A percentile compares a stretch with the other conserved stretches of the same genome.
phyloP scores from a whole-genome alignment of 768 basidiomycete genomes.

The Suillus alpinus region DNA sequence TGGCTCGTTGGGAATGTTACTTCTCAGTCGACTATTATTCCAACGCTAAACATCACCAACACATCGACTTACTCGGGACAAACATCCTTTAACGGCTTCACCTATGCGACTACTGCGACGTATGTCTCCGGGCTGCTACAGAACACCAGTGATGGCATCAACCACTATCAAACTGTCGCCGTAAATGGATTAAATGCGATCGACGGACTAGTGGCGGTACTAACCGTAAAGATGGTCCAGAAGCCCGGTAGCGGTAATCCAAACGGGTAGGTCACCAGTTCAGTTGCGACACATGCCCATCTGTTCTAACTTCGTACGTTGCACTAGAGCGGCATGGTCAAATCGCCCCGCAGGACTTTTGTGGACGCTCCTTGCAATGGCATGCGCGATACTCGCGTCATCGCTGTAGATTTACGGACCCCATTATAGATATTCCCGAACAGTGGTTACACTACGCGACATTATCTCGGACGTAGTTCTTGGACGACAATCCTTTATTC shows the following conservation, averaged over 20 bases:
- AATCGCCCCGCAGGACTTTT: slow-evolving; percentile 4
- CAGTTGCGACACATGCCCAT: slow-evolving; percentile 1
- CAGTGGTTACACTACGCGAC: not conserved
- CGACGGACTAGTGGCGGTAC: slow-evolving; percentile 81
- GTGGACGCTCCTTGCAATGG: slow-evolving; percentile 17
- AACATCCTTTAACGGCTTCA: slow-evolving; percentile 64
- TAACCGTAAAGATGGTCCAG: slow-evolving; percentile 65
- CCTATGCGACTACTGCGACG: slow-evolving; percentile 64
- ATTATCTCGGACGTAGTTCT: not conserved
- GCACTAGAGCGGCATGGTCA: slow-evolving; percentile 14
- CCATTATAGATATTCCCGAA: not conserved
- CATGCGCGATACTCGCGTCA: slow-evolving; percentile 11
- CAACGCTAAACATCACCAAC: slow-evolving; percentile 37
- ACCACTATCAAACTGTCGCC: slow-evolving; percentile 59
- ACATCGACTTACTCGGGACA: slow-evolving; percentile 57
- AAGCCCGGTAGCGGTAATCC: slow-evolving; percentile 22
- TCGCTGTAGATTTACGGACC: slow-evolving; percentile 10
- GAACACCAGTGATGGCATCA: slow-evolving; percentile 68
- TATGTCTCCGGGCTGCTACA: slow-evolving; percentile 71
- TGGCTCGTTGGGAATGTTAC: slow-evolving; percentile 87
- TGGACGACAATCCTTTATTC: not conserved
- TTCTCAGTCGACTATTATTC: slow-evolving; percentile 28
- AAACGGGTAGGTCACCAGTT: slow-evolving; percentile 19
- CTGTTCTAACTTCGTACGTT: not conserved
- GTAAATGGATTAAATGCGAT: slow-evolving; percentile 54